Base-by-base conservation (phyloP, 352 stramenopile species). In the Phytophthora pisi region DNA sequence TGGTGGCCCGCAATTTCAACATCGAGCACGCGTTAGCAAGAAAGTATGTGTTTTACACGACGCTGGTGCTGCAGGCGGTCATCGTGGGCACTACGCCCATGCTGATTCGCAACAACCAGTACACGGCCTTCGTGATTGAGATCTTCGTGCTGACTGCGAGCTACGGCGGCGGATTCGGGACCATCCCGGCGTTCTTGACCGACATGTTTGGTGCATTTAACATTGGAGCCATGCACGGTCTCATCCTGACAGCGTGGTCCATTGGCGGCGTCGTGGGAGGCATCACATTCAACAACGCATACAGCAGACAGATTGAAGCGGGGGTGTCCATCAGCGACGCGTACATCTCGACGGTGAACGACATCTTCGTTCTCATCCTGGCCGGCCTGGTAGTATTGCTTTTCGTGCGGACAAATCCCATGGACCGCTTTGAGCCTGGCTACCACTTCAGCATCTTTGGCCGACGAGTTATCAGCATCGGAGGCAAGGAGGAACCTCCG, bases 121-220 rank as follows among this genome's bases (percentile, higher is more conserved):
- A 90, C 72, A 81, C 66, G 18, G 56, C 72, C 11, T 94, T 94
- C 61, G 67, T 86, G 10, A 64, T 58, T 10, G 66, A 85, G 38
- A 79, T 90, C 26, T 95, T 91, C 65, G 66, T 93, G 16, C 53
- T 95, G 8, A 93, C 86, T 20, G 54, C 81, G 1, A 81, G 76
- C 55, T 95, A 95, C 59, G 86, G 86, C 20, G 88, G 84, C 24
- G 83, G 82, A 18, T 92, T 93, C 24, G 84, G 86, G 42, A 91
- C 75, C 18, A 92, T 94, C 66, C 86, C 86, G 38, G 83, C 70
- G 38, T 91, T 94, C 59, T 64, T 96, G 10, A 92, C 86, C 2
- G 88, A 94, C 58, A 94, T 94, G 85, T 96, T 94, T 61, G 88
- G 88, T 15, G 82, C 82, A 3, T 92, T 74, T 56, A 93, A 94